Evolutionary conservation across 345 rosid species (phyloP).

Genomic region (Crucihimalaya himalaica): DNA sequence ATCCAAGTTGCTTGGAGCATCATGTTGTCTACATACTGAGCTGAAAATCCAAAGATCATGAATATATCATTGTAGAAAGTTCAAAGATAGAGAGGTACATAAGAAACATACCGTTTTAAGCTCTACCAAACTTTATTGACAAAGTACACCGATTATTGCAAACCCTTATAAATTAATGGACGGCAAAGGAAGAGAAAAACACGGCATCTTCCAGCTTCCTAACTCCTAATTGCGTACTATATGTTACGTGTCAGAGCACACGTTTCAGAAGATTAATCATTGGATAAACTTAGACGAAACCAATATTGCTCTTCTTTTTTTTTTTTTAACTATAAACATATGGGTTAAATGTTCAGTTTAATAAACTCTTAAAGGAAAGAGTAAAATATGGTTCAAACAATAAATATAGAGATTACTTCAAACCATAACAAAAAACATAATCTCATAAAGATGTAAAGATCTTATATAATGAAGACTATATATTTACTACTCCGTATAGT

Average conservation of each 20-base stretch:
- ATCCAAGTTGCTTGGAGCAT: slow-evolving; percentile 19
- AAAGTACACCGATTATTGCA: slow-evolving; percentile 9
- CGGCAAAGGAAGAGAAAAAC: slow-evolving; percentile 1
- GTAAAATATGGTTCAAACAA: neutral
- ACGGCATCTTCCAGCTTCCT: slow-evolving; percentile 28
- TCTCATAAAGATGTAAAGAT: neutral
- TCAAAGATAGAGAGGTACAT: slow-evolving; percentile 1
- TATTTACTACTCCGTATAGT: neutral
- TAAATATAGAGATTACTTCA: neutral
- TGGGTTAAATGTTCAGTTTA: neutral
- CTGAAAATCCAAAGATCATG: slow-evolving; percentile 12
- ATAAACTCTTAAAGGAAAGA: neutral
- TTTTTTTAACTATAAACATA: too few relatives aligned
- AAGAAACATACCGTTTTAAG: slow-evolving; percentile 6
- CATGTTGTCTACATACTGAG: slow-evolving; percentile 3
- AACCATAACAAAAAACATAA: neutral
- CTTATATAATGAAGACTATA: neutral
- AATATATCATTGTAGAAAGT: slow-evolving; percentile 1
- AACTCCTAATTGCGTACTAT: neutral
- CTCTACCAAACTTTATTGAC: slow-evolving; percentile 26
- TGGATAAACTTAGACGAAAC: neutral
- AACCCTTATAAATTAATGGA: slow-evolving; percentile 31
- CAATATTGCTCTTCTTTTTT: too few relatives aligned
- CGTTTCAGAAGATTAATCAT: slow-evolving; percentile 2
- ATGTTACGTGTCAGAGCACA: slow-evolving; percentile 2